Percentiles rank a stretch among this genome's conserved stretches.
These are phyloP conservation scores for Capillidium rhysosporum DNA, from an alignment of 371 early-diverging fungal genomes.

Conservation along the genomic window DNA sequence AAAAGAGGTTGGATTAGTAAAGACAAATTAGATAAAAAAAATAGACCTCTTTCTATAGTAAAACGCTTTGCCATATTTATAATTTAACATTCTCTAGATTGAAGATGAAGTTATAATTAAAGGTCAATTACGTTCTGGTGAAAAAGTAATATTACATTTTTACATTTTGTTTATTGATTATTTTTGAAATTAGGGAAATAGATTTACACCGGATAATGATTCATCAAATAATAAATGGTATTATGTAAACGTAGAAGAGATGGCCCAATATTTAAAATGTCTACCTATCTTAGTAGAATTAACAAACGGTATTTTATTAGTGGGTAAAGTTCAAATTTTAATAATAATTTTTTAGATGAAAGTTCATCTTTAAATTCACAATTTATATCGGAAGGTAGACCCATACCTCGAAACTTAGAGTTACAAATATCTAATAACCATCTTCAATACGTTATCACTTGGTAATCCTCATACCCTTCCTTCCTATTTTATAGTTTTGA, in stretches of 20 bases:
- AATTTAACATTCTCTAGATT: slow-evolving; percentile 4
- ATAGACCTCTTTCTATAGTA: slow-evolving; percentile 33
- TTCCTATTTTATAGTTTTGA: neutral
- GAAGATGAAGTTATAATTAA: slow-evolving; percentile 30
- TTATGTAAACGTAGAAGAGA: slow-evolving; percentile 51
- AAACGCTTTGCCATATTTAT: slow-evolving; percentile 2
- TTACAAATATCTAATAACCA: slow-evolving; percentile 72
- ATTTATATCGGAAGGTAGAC: slow-evolving; percentile 36
- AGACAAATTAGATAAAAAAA: slow-evolving; percentile 31
- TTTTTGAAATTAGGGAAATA: slow-evolving; percentile 15
- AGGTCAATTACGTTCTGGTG: slow-evolving; percentile 36
- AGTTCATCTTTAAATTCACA: slow-evolving; percentile 19
- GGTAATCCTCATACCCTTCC: slow-evolving; percentile 24
- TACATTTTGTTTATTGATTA: neutral
- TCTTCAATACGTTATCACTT: slow-evolving; percentile 67
- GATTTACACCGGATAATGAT: slow-evolving; percentile 46
- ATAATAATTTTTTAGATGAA: slow-evolving; percentile 11
- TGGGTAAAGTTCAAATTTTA: neutral
- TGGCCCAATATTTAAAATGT: slow-evolving; percentile 38
- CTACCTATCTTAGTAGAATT: slow-evolving; percentile 55
- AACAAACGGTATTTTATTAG: slow-evolving; percentile 25
- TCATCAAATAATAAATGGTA: slow-evolving; percentile 59
- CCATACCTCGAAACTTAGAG: slow-evolving; percentile 41
- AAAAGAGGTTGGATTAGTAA: slow-evolving; percentile 77
- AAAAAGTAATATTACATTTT: slow-evolving; percentile 20